A percentile compares a stretch with the other conserved stretches of the same genome.
Evolutionary conservation across 2,329 filamentous ascomycete genomes (phyloP).

Genomic region (Plenodomus biglobosus): DNA sequence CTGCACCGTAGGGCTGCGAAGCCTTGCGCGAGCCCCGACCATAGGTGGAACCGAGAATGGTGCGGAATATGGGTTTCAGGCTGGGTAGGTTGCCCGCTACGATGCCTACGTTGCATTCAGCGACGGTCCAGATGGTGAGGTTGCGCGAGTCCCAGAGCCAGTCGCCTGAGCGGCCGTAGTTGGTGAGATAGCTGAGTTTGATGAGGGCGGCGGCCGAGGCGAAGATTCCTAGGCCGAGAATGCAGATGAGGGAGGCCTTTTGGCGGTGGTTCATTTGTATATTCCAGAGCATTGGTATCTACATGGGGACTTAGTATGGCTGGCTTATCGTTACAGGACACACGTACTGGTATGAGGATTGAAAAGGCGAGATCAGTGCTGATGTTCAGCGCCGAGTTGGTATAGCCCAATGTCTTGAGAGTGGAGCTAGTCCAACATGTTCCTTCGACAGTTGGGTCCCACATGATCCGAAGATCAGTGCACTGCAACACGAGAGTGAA

Average conservation of each 20-base stretch:
- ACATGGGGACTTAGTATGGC: neutral
- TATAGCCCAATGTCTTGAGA: conserved; percentile 49
- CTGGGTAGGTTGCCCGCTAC: conserved; percentile 49
- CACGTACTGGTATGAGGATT: conserved; percentile 39
- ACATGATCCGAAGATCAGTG: conserved; percentile 49
- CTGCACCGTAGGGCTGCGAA: conserved; percentile 10
- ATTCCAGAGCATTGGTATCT: conserved; percentile 36
- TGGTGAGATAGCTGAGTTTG: conserved; percentile 41
- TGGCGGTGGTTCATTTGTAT: conserved; percentile 46
- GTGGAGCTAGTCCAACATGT: conserved; percentile 49
- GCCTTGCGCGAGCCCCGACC: conserved; percentile 24
- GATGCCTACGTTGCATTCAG: conserved; percentile 50
- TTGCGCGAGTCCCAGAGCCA: conserved; percentile 48
- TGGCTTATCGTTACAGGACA: neutral
- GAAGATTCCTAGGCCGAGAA: conserved; percentile 51
- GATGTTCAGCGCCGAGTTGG: conserved; percentile 49
- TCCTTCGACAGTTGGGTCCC: conserved; percentile 46
- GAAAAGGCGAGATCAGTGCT: conserved; percentile 49
- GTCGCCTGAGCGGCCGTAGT: conserved; percentile 43
- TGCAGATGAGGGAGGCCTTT: conserved; percentile 46
- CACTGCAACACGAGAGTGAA: conserved; percentile 55
- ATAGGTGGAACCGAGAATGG: conserved; percentile 38
- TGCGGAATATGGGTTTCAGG: conserved; percentile 47
- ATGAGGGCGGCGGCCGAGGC: conserved; percentile 48
- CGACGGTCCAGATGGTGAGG: conserved; percentile 52